These are phyloP conservation scores for Paecilomyces sp. DNA, from an alignment of 2,329 filamentous ascomycete species.

Conservation along the genomic window DNA sequence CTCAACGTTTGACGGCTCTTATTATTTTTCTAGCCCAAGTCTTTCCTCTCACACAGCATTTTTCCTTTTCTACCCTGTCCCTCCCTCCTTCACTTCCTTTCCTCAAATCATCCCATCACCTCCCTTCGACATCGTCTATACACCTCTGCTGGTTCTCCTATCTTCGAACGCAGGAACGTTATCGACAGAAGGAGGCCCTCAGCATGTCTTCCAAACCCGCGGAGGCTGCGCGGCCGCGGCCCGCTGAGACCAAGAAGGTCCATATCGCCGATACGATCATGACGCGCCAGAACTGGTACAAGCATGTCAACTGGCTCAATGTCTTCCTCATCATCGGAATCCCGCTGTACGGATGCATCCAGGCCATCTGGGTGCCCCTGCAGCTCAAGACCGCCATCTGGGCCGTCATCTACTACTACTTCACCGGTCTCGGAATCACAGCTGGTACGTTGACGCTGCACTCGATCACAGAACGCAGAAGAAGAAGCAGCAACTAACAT, in stretches of 20 bases:
- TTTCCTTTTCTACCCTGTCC: neutral
- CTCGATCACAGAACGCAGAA: neutral
- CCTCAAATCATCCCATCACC: constrained; percentile 3
- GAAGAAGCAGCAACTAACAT: neutral
- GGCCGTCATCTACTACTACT: constrained; percentile 73
- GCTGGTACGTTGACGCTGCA: constrained; percentile 48
- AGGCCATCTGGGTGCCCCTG: constrained; percentile 72
- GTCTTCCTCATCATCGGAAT: constrained; percentile 72
- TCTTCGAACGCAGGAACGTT: neutral
- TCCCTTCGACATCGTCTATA: neutral
- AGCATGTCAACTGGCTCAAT: constrained; percentile 93
- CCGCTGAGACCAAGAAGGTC: constrained; percentile 56
- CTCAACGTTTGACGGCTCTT: neutral
- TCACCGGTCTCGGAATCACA: constrained; percentile 72
- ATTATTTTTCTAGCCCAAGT: constrained; percentile 7
- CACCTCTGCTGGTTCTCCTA: neutral
- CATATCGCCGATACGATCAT: constrained; percentile 81
- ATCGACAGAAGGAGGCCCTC: constrained; percentile 1
- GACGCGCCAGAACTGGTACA: constrained; percentile 77
- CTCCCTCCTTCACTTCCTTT: constrained; percentile 2
- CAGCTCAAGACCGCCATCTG: constrained; percentile 65
- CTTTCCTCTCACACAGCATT: constrained; percentile 4
- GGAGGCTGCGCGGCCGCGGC: constrained; percentile 25
- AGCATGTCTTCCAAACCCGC: constrained; percentile 30
- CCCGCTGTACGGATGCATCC: constrained; percentile 65